phyloP scores from a whole-genome alignment of 805 yeast species.

The Scheffersomyces ergatensis region DNA sequence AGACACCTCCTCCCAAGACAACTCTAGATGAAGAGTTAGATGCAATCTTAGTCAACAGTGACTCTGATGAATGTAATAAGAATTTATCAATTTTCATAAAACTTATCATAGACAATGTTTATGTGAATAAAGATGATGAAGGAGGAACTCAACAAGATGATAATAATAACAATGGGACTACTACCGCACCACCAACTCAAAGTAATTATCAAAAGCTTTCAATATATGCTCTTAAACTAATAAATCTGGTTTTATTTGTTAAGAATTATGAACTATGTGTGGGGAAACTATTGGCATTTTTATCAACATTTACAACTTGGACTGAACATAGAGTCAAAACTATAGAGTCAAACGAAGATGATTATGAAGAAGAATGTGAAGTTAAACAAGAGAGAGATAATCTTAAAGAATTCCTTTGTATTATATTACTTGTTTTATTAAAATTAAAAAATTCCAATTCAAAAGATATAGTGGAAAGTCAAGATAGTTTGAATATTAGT shows the following conservation, averaged over 20 bases:
- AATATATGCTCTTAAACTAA: constrained; percentile 28
- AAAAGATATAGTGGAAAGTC: constrained; percentile 1
- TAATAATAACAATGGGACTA: background rate
- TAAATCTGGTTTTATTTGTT: constrained; percentile 36
- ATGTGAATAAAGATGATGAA: constrained; percentile 10
- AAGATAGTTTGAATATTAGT: constrained; percentile 13
- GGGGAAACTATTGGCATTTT: constrained; percentile 35
- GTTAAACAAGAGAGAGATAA: constrained; percentile 16
- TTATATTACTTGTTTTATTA: constrained; percentile 28
- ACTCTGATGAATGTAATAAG: constrained; percentile 36
- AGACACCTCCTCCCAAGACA: constrained; percentile 1
- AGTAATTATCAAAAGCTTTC: constrained; percentile 30
- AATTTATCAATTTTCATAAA: constrained; percentile 34
- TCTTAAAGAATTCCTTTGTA: constrained; percentile 34
- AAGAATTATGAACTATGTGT: constrained; percentile 35
- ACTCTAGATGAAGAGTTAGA: constrained; percentile 7
- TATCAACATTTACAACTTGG: constrained; percentile 21
- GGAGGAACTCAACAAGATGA: constrained; percentile 3
- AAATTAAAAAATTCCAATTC: constrained; percentile 22
- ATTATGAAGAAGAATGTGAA: background rate
- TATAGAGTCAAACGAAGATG: background rate
- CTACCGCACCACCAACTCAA: constrained; percentile 2
- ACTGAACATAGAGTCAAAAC: constrained; percentile 1
- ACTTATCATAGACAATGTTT: constrained; percentile 29
- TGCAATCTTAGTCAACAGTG: constrained; percentile 29